phyloP scores from a whole-genome alignment of 768 basidiomycete genomes.

The Lentinula guzmanii region DNA sequence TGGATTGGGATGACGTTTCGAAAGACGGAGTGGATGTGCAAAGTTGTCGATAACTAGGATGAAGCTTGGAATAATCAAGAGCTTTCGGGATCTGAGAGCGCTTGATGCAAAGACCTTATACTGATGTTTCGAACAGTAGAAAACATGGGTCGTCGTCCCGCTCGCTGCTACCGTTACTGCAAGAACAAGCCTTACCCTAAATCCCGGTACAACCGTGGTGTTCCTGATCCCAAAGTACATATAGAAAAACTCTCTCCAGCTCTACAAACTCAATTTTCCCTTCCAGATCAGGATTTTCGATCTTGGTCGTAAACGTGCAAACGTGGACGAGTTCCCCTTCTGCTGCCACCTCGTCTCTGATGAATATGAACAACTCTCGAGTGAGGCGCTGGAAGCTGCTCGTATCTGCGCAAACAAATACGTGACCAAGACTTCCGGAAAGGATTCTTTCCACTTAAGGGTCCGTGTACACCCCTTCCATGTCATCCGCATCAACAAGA shows the following conservation, averaged over 20 bases:
- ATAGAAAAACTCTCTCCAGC: neutral
- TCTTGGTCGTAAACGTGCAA: conserved; percentile 91
- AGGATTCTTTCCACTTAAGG: conserved; percentile 98
- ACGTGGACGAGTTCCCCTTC: conserved; percentile 98
- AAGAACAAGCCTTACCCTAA: conserved; percentile 99
- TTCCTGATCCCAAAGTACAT: conserved; percentile 86
- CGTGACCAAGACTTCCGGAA: conserved; percentile 95
- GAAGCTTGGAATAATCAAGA: neutral
- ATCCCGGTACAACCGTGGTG: conserved; percentile 96
- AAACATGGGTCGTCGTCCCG: conserved; percentile 95
- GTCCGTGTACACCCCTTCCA: conserved; percentile 99
- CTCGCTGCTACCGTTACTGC: conserved; percentile 98
- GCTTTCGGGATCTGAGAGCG: neutral
- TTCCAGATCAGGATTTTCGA: conserved; percentile 92
- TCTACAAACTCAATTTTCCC: neutral
- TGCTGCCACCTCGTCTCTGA: conserved; percentile 95
- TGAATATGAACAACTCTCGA: conserved; percentile 95
- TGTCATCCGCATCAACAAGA: conserved; percentile 99
- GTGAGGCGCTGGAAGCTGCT: conserved; percentile 94
- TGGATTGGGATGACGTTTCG: neutral
- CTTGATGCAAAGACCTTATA: neutral
- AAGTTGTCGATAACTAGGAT: neutral
- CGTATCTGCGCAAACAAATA: conserved; percentile 99
- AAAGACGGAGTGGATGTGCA: neutral
- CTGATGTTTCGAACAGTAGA: conserved; percentile 1